Conservation (phyloP, 2,329 filamentous ascomycete species). For the Fusarium coffeatum region DNA sequence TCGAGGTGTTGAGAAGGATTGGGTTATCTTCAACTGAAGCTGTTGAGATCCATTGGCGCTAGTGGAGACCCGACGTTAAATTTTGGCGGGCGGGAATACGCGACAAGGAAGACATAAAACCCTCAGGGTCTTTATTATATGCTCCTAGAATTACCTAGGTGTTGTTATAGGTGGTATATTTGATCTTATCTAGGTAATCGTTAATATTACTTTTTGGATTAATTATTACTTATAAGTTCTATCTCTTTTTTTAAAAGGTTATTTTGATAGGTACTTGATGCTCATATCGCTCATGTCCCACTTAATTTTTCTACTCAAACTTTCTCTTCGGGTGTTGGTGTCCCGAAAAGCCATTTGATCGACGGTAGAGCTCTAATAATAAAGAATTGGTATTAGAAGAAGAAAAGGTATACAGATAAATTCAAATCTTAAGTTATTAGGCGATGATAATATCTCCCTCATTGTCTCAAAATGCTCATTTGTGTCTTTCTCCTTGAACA, state of each 20-base stretch:
- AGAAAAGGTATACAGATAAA: neutral
- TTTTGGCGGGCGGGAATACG: slow-evolving; percentile 47
- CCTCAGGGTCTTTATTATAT: neutral
- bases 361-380: neutral
- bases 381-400: neutral
- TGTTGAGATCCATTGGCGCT: slow-evolving; percentile 25
- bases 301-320: slow-evolving; percentile 9
- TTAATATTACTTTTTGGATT: too few relatives aligned
- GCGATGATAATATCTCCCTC: rapidly evolving
- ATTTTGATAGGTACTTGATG: neutral
- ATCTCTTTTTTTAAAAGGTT: neutral
- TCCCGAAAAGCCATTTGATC: slow-evolving; percentile 2
- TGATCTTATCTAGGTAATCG: neutral
- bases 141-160: neutral
- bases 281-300: neutral
- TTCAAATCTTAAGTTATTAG: neutral
- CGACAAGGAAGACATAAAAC: slow-evolving; percentile 21
- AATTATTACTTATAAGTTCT: neutral
- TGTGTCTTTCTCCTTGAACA: neutral
- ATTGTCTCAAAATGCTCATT: neutral
- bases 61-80: slow-evolving; percentile 47
- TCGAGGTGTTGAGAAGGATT: slow-evolving; percentile 39
- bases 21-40: slow-evolving; percentile 31
- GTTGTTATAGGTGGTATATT: neutral
- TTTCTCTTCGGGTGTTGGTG: neutral